A percentile compares a stretch with the other conserved stretches of the same genome.
These are phyloP conservation scores for Spathaspora gorwiae DNA, from an alignment of 805 yeast species.

Conservation along the genomic window DNA sequence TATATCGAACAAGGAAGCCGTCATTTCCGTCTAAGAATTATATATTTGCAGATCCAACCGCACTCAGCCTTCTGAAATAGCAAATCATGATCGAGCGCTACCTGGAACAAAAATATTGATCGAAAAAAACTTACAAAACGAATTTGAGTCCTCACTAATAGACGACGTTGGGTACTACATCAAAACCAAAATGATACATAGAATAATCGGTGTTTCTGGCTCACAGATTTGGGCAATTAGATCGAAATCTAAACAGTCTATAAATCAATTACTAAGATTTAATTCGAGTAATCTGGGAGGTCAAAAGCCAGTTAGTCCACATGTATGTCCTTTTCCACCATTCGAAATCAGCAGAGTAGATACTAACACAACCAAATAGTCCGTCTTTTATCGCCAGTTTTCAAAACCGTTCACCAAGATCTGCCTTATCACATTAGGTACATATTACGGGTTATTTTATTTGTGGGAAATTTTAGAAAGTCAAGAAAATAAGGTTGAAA, in stretches of 20 bases:
- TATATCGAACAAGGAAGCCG: no score
- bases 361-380: conserved; percentile 4
- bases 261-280: not conserved
- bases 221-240: no score
- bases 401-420: conserved; percentile 14
- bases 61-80: no score
- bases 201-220: no score
- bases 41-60: no score
- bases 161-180: no score
- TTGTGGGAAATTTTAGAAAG: conserved; percentile 8
- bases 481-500: not conserved
- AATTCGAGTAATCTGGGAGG: not conserved
- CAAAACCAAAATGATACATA: no score
- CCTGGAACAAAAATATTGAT: no score
- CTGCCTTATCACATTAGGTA: conserved; percentile 10
- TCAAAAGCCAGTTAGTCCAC: conserved; percentile 1
- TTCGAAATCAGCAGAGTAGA: not conserved
- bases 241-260: not conserved
- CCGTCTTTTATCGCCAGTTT: conserved; percentile 12
- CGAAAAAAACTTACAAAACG: no score
- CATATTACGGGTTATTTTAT: conserved; percentile 12
- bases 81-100: no score
- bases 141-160: no score
- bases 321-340: conserved; percentile 1
- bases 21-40: no score